Evolutionary conservation across 805 yeast genomes (phyloP), one percentile per base, ranked within the genome.

Genomic region (Metschnikowia sp.): DNA sequence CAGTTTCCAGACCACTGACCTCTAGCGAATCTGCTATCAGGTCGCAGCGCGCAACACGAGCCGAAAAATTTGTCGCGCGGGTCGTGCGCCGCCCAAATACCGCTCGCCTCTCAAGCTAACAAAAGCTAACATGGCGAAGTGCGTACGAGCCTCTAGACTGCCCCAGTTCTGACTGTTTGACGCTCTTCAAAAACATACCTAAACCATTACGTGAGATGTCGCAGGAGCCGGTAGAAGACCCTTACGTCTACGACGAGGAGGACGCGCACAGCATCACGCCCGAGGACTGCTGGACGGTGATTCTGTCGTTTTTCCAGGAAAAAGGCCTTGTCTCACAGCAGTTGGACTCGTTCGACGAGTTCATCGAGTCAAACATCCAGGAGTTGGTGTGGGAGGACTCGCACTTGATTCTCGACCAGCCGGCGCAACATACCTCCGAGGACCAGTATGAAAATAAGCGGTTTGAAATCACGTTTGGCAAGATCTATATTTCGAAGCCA

Each of bases 221-320:
- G 45, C 57, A 48, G 45, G 54, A 56, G 45, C 48, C 45, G n/a
- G 53, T 48, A 18, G 74, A 68, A 45, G 91, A 86, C 66, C 86
- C 84, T 42, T 86, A 88, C 66, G 82, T 79, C 47, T 83, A 83
- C 64, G 56, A 54, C 30, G 91, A 85, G 57, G 84, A 78, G 54
- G 79, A 78, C 51, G 80, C 84, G 62, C 58, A 58, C 53, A 61
- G 65, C 53, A 88, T 94, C 72, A 90, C 98, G 31, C 88, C 97
- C 29, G 99, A 94, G 74, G 99, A 94, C 76, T 94, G 99, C 71
- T 94, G 99, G 99, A 85, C 96, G 31, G 98, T 94, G 53, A 94
- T 94, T 57, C 86, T 97, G 29, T 82, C 98, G 13, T 94, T 94
- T 69, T 94, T 94, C 77, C 89, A 86, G 70, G 95, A 91, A 63